phyloP scores from a whole-genome alignment of 345 rosid genomes.

The Arabis hirsuta region DNA sequence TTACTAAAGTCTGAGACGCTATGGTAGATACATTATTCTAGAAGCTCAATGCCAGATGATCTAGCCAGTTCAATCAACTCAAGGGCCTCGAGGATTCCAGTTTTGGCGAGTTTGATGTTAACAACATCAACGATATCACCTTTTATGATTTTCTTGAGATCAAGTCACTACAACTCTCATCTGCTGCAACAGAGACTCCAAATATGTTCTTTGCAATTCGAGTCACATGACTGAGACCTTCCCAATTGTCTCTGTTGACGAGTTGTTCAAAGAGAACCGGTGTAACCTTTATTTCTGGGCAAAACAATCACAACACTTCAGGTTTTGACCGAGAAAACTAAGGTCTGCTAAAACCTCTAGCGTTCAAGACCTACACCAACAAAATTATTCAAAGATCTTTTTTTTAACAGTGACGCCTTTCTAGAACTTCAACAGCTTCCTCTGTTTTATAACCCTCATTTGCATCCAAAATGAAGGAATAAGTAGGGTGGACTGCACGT shows the following conservation, averaged over 20 bases:
- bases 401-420: constrained; percentile 66
- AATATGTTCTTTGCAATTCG: constrained; percentile 62
- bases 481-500: constrained; percentile 71
- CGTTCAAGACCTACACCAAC: not conserved
- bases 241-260: constrained; percentile 91
- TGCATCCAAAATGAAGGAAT: constrained; percentile 90
- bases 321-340: not conserved
- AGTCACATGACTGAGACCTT: constrained; percentile 83
- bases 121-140: constrained; percentile 69
- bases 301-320: constrained; percentile 32
- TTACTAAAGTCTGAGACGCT: too few relatives aligned
- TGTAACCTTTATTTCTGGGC: constrained; percentile 77
- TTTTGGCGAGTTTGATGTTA: constrained; percentile 38
- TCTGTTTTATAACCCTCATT: constrained; percentile 83
- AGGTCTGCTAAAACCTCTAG: not conserved
- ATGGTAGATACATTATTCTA: too few relatives aligned
- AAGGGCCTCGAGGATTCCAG: constrained; percentile 79
- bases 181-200: constrained; percentile 88
- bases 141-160: constrained; percentile 64
- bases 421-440: constrained; percentile 85
- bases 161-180: constrained; percentile 84
- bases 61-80: constrained; percentile 75
- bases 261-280: constrained; percentile 96
- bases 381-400: constrained; percentile 25
- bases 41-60: constrained; percentile 62